Conservation (phyloP, 108 stramenopile species). For the Skeletonema tropicum region DNA sequence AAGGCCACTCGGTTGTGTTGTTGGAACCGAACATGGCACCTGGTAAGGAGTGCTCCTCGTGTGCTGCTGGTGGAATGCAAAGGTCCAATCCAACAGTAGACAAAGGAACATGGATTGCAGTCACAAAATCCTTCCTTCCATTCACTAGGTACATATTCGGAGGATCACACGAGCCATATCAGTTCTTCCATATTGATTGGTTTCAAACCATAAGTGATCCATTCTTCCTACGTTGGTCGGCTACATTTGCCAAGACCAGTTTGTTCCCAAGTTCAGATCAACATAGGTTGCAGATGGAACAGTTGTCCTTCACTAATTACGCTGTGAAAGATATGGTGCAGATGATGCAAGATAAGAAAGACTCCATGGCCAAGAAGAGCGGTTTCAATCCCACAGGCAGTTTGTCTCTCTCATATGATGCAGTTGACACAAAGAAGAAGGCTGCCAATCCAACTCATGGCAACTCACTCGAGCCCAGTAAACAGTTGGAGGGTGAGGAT, state of each 20-base stretch:
- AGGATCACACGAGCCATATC: slow-evolving; percentile 12
- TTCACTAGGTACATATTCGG: not conserved
- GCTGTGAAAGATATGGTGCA: slow-evolving; percentile 42
- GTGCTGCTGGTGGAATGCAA: slow-evolving; percentile 37
- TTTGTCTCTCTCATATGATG: slow-evolving; percentile 23
- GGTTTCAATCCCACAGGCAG: slow-evolving; percentile 20
- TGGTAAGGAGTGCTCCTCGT: slow-evolving; percentile 22
- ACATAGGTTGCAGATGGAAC: slow-evolving; percentile 18
- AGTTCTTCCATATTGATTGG: slow-evolving; percentile 46
- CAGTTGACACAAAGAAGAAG: not conserved
- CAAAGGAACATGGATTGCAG: slow-evolving; percentile 36
- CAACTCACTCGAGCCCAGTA: slow-evolving; percentile 17
- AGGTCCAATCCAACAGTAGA: slow-evolving; percentile 47
- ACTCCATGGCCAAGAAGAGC: slow-evolving; percentile 18
- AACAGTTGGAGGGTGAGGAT: slow-evolving; percentile 10
- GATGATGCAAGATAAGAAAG: slow-evolving; percentile 35
- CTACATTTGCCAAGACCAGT: slow-evolving; percentile 39
- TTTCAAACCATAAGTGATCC: slow-evolving; percentile 30
- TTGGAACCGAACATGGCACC: slow-evolving; percentile 23
- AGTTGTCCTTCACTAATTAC: slow-evolving; percentile 43
- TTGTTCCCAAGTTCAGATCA: slow-evolving; percentile 33
- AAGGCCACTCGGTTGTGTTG: slow-evolving; percentile 33
- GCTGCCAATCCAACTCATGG: slow-evolving; percentile 4
- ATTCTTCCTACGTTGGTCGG: slow-evolving; percentile 38
- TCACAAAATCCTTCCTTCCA: slow-evolving; percentile 20